A percentile compares a stretch with the other conserved stretches of the same genome.
These are phyloP conservation scores for Ulmus americana DNA, from an alignment of 331 rosid species.

Conservation along the genomic window DNA sequence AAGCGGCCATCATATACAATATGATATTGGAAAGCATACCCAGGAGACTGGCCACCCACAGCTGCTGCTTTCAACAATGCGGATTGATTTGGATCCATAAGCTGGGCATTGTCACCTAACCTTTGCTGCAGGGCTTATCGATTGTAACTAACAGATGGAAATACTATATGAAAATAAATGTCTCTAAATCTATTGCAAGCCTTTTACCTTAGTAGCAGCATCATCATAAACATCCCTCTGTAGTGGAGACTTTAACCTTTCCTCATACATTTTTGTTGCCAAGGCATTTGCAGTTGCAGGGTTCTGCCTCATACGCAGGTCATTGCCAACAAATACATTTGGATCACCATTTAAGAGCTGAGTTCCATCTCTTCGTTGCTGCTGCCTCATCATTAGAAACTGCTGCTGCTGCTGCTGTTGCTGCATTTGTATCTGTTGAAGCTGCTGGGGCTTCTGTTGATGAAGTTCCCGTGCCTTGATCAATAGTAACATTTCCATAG, in stretches of 20 bases:
- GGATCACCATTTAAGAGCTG: slow-evolving; percentile 31
- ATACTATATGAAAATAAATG: slow-evolving; percentile 6
- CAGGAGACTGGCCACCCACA: slow-evolving; percentile 47
- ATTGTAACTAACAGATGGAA: slow-evolving; percentile 18
- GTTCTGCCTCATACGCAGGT: slow-evolving; percentile 40
- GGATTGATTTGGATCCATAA: slow-evolving; percentile 37
- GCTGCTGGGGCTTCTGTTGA: slow-evolving; percentile 42
- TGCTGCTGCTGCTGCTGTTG: slow-evolving; percentile 51
- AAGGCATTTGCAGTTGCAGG: slow-evolving; percentile 34
- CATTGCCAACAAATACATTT: slow-evolving; percentile 32
- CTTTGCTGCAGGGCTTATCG: slow-evolving; percentile 47
- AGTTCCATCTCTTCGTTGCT: slow-evolving; percentile 29
- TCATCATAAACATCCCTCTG: slow-evolving; percentile 46
- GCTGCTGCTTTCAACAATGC: slow-evolving; percentile 38
- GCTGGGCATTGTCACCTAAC: slow-evolving; percentile 32
- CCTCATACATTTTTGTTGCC: slow-evolving; percentile 42
- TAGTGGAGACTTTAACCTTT: slow-evolving; percentile 40
- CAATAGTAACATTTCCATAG: slow-evolving; percentile 28
- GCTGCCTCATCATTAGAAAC: slow-evolving; percentile 34
- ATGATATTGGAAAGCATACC: slow-evolving; percentile 38
- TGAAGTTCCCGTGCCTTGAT: slow-evolving; percentile 46
- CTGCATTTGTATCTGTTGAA: slow-evolving; percentile 42
- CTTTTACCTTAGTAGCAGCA: slow-evolving; percentile 37
- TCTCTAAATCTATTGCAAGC: slow-evolving; percentile 20
- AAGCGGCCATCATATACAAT: slow-evolving; percentile 14